phyloP scores from a whole-genome alignment of 306 rosid genomes.

The Oemleria cerasiformis region DNA sequence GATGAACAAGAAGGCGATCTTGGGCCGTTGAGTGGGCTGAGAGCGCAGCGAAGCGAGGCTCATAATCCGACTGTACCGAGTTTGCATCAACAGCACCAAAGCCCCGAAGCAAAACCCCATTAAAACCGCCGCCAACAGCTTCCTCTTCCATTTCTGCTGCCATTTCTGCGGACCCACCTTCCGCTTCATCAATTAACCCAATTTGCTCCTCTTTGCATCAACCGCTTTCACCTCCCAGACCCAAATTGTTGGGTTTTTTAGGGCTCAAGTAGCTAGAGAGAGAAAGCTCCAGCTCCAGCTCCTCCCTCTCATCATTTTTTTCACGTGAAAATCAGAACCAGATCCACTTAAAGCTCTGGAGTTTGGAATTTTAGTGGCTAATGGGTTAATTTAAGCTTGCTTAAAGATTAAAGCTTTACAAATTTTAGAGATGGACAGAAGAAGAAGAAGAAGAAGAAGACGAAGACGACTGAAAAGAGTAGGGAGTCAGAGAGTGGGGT shows the following conservation, averaged over 20 bases:
- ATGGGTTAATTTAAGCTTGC: constrained; percentile 4
- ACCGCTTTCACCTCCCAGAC: not conserved
- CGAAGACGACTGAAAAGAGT: constrained; percentile 2
- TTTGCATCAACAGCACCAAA: constrained; percentile 61
- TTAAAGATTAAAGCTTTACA: constrained; percentile 6
- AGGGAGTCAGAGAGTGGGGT: constrained; percentile 17
- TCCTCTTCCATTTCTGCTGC: constrained; percentile 73
- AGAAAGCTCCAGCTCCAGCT: constrained; percentile 8
- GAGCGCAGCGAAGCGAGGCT: constrained; percentile 55
- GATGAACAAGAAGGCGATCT: constrained; percentile 89
- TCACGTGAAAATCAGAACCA: constrained; percentile 32
- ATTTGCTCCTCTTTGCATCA: constrained; percentile 3
- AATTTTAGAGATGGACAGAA: not conserved
- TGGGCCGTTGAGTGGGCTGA: constrained; percentile 46
- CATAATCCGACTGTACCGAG: constrained; percentile 55
- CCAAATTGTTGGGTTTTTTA: not conserved
- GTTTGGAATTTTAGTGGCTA: constrained; percentile 7
- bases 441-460: not conserved
- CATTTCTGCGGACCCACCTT: constrained; percentile 64
- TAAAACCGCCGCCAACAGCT: constrained; percentile 42
- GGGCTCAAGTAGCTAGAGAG: not conserved
- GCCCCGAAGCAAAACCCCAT: constrained; percentile 67
- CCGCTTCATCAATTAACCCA: constrained; percentile 57
- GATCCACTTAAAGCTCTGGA: constrained; percentile 42
- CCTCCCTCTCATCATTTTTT: constrained; percentile 1